Evolutionary conservation across 2,329 filamentous ascomycete genomes (phyloP).

Genomic region (Arthroderma uncinatum): DNA sequence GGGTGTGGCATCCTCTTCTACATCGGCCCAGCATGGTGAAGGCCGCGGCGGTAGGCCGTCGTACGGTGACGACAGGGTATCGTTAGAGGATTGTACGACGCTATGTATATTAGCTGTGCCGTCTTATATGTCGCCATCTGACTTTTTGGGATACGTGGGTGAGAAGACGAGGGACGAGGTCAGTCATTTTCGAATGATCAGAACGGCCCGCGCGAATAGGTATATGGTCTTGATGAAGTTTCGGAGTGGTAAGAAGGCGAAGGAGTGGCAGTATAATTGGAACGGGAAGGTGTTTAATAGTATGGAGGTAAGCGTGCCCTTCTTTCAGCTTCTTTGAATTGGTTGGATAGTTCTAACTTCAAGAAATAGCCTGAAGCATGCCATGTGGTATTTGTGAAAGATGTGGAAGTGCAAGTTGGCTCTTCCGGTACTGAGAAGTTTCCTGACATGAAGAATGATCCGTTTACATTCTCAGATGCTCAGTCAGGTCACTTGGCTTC

Average conservation of each 20-base stretch:
- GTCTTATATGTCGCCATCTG: slow-evolving; percentile 80
- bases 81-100: slow-evolving; percentile 60
- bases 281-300: slow-evolving; percentile 89
- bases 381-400: slow-evolving; percentile 88
- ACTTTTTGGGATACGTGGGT: slow-evolving; percentile 84
- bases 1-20: slow-evolving; percentile 6
- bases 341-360: slow-evolving; percentile 9
- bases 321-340: not conserved
- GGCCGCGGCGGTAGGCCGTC: not conserved
- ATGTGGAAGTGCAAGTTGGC: slow-evolving; percentile 56
- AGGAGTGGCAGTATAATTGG: slow-evolving; percentile 71
- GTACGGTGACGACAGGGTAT: not conserved
- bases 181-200: slow-evolving; percentile 87
- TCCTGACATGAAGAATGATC: slow-evolving; percentile 52
- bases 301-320: slow-evolving; percentile 57
- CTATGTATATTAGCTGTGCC: slow-evolving; percentile 91
- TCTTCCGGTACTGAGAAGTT: slow-evolving; percentile 39
- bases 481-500: slow-evolving; percentile 28
- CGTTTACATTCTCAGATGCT: slow-evolving; percentile 40
- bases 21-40: not conserved
- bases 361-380: slow-evolving; percentile 67
- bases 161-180: slow-evolving; percentile 76
- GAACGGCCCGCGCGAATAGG: slow-evolving; percentile 75
- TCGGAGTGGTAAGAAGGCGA: slow-evolving; percentile 60
- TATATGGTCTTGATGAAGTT: slow-evolving; percentile 98